Evolutionary conservation across 805 yeast genomes (phyloP).

Genomic region (Candida rishiriensis): DNA sequence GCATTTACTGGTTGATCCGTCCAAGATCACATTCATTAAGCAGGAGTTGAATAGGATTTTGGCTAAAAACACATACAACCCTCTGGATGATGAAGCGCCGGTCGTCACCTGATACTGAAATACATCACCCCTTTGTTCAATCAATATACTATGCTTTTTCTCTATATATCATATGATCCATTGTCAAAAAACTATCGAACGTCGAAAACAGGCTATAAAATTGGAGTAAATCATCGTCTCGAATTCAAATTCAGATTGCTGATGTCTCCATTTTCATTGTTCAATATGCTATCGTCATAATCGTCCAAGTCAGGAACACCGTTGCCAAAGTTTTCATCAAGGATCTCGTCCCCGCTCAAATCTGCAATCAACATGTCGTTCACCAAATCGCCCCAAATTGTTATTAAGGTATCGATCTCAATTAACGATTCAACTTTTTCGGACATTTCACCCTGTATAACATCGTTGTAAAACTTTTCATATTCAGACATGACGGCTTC

Average conservation of each 20-base stretch:
- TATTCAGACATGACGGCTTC: constrained; percentile 57
- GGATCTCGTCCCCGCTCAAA: constrained; percentile 7
- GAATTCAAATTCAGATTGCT: constrained; percentile 18
- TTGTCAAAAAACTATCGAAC: no score
- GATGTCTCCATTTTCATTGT: constrained; percentile 21
- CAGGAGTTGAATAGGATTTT: constrained; percentile 69
- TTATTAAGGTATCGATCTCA: constrained; percentile 58
- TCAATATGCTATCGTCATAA: constrained; percentile 7
- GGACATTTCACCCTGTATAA: constrained; percentile 25
- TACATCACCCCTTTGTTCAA: neutral
- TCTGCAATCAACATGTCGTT: constrained; percentile 27
- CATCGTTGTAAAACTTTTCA: constrained; percentile 42
- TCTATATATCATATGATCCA: no score
- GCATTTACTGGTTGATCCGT: constrained; percentile 76
- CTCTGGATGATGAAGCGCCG: constrained; percentile 65
- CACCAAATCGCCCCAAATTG: constrained; percentile 31
- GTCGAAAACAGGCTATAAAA: no score
- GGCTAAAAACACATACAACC: constrained; percentile 81
- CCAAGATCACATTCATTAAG: constrained; percentile 72
- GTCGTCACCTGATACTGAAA: neutral
- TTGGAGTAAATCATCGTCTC: neutral
- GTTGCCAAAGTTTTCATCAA: constrained; percentile 10
- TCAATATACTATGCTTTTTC: no score
- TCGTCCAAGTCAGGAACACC: constrained; percentile 10
- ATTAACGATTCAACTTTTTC: constrained; percentile 43